Percentiles rank a stretch among this genome's conserved stretches.
Conservation (phyloP, 2,329 filamentous ascomycete genomes). For the Cercospora sesami region DNA sequence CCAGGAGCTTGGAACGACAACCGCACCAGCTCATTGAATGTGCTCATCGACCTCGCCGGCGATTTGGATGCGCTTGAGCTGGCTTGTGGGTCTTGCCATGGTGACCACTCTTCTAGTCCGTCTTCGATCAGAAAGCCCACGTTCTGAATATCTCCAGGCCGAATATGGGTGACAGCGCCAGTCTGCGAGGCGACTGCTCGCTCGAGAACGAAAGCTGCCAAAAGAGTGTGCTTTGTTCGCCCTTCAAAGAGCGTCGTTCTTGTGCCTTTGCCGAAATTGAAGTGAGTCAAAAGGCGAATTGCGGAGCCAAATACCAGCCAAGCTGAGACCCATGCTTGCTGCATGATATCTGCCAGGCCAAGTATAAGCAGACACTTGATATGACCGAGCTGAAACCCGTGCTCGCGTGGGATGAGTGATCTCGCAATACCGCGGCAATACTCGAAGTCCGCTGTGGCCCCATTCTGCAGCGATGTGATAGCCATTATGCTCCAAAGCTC, state of each 20-base stretch:
- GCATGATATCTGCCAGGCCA: slow-evolving; percentile 63
- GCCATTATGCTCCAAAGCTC: slow-evolving; percentile 51
- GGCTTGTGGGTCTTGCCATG: slow-evolving; percentile 57
- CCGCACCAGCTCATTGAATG: slow-evolving; percentile 53
- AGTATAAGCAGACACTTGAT: slow-evolving; percentile 51
- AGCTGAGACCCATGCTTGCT: slow-evolving; percentile 57
- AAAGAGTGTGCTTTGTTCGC: slow-evolving; percentile 47
- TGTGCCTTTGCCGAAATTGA: slow-evolving; percentile 17
- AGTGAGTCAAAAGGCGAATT: slow-evolving; percentile 54
- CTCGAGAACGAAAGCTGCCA: slow-evolving; percentile 65
- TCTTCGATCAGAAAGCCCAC: slow-evolving; percentile 60
- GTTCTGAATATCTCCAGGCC: slow-evolving; percentile 49
- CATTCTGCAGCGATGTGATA: slow-evolving; percentile 16
- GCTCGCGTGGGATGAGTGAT: slow-evolving; percentile 24
- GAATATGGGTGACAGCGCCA: slow-evolving; percentile 53
- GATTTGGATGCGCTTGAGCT: slow-evolving; percentile 39
- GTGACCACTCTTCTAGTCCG: slow-evolving; percentile 72
- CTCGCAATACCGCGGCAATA: slow-evolving; percentile 21
- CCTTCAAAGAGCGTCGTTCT: slow-evolving; percentile 18
- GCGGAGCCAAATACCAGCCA: slow-evolving; percentile 67
- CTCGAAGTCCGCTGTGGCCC: slow-evolving; percentile 5
- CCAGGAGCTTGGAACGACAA: slow-evolving; percentile 21
- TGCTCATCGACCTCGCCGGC: slow-evolving; percentile 47
- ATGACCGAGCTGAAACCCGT: slow-evolving; percentile 42
- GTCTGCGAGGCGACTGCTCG: slow-evolving; percentile 57